Percentiles rank a stretch among this genome's conserved stretches.
These are phyloP conservation scores for Globisporangium spinosum DNA, from an alignment of 352 stramenopile species.

Conservation along the genomic window DNA sequence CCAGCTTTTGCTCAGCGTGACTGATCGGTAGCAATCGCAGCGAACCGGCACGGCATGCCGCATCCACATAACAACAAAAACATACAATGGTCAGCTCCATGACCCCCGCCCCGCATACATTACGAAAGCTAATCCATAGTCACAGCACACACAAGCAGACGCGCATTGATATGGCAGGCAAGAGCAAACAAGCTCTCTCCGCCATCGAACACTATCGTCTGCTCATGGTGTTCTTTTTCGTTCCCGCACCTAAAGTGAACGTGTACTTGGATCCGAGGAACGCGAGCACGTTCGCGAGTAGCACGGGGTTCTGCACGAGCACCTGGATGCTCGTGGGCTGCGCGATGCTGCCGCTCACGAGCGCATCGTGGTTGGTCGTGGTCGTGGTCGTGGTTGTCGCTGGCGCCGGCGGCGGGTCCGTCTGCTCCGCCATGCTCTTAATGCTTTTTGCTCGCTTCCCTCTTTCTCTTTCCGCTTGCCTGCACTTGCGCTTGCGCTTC, in stretches of 20 bases:
- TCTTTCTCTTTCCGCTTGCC: background rate
- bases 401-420: constrained; percentile 4
- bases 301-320: constrained; percentile 45
- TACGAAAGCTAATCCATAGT: background rate
- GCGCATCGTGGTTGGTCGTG: background rate
- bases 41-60: background rate
- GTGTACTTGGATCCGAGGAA: constrained; percentile 65
- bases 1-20: constrained; percentile 68
- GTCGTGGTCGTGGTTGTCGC: background rate
- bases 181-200: background rate
- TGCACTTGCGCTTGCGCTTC: background rate
- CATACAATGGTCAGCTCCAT: background rate
- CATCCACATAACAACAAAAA: background rate
- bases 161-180: background rate
- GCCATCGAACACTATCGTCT: background rate
- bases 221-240: background rate
- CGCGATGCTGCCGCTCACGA: constrained; percentile 6
- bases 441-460: background rate
- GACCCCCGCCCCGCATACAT: background rate
- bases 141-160: constrained; percentile 5
- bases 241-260: constrained; percentile 36
- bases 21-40: constrained; percentile 22
- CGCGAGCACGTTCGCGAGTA: constrained; percentile 60
- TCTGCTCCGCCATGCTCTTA: constrained; percentile 16
- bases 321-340: constrained; percentile 26